Evolutionary conservation across 2,329 filamentous ascomycete species (phyloP).

Genomic region (Stenocarpella maydis): DNA sequence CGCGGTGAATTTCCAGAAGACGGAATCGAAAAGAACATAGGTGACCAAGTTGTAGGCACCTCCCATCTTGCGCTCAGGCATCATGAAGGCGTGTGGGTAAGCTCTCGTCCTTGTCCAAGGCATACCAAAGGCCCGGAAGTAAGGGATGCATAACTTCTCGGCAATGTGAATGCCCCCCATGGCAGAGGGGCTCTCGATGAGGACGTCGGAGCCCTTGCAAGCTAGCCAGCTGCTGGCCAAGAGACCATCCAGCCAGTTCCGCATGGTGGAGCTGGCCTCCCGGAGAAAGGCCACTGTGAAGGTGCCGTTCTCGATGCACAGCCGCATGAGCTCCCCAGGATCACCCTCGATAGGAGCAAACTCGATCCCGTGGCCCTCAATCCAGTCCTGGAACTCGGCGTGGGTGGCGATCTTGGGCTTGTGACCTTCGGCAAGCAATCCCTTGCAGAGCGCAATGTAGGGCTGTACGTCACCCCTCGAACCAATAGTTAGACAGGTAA

Average conservation of each 20-base stretch:
- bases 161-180: slow-evolving; percentile 99
- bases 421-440: slow-evolving; percentile 87
- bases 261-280: slow-evolving; percentile 87
- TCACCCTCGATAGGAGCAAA: slow-evolving; percentile 90
- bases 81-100: slow-evolving; percentile 96
- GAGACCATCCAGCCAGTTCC: slow-evolving; percentile 93
- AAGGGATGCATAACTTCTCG: slow-evolving; percentile 89
- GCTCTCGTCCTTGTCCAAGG: slow-evolving; percentile 96
- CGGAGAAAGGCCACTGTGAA: slow-evolving; percentile 92
- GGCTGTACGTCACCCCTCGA: slow-evolving; percentile 96
- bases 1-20: slow-evolving; percentile 95
- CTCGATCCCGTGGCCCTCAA: slow-evolving; percentile 91
- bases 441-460: slow-evolving; percentile 96
- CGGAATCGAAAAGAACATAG: slow-evolving; percentile 94
- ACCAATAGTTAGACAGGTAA: slow-evolving; percentile 95
- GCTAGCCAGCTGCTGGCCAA: slow-evolving; percentile 82
- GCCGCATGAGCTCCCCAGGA: slow-evolving; percentile 90
- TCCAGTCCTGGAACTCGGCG: slow-evolving; percentile 86
- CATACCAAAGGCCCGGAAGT: slow-evolving; percentile 98
- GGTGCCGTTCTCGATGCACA: slow-evolving; percentile 97
- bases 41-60: slow-evolving; percentile 95
- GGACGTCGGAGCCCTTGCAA: slow-evolving; percentile 85
- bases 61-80: slow-evolving; percentile 92
- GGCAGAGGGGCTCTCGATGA: slow-evolving; percentile 94
- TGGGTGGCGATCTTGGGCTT: slow-evolving; percentile 89